Conservation (phyloP, 2,329 filamentous ascomycete species). For the Colletotrichum magnum region DNA sequence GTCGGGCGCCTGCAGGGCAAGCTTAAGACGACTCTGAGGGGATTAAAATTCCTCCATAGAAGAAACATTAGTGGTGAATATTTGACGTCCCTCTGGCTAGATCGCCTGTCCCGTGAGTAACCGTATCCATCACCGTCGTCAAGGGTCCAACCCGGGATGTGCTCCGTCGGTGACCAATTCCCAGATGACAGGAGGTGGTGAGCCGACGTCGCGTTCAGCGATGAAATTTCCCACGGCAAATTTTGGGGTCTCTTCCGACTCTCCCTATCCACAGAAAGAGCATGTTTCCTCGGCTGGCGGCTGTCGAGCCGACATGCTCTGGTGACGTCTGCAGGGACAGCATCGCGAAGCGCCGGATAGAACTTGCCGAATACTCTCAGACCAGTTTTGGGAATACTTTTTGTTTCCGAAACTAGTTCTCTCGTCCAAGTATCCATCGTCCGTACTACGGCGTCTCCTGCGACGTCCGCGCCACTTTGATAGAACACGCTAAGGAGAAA, state of each 20-base stretch:
- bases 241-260: not conserved
- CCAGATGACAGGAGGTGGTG: not conserved
- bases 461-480: not conserved
- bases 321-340: constrained; percentile 20
- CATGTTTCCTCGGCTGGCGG: not conserved
- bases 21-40: constrained; percentile 8
- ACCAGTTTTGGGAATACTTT: too few species aligned
- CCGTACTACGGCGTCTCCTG: not conserved
- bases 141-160: too few species aligned
- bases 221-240: not conserved
- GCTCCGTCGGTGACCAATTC: not conserved
- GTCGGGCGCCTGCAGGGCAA: constrained; percentile 26
- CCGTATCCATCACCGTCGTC: too few species aligned
- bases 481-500: not conserved
- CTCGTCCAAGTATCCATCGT: not conserved
- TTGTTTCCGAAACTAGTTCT: not conserved
- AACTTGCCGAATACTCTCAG: too few species aligned
- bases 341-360: not conserved
- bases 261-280: not conserved
- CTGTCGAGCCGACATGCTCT: not conserved
- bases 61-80: constrained; percentile 8
- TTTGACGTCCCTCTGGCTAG: not conserved
- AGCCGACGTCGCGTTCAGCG: not conserved
- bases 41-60: constrained; percentile 20
- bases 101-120: not conserved